A percentile compares a stretch with the other conserved stretches of the same genome.
phyloP scores from a whole-genome alignment of 371 early-diverging fungal genomes.

The Batkoa obscura region DNA sequence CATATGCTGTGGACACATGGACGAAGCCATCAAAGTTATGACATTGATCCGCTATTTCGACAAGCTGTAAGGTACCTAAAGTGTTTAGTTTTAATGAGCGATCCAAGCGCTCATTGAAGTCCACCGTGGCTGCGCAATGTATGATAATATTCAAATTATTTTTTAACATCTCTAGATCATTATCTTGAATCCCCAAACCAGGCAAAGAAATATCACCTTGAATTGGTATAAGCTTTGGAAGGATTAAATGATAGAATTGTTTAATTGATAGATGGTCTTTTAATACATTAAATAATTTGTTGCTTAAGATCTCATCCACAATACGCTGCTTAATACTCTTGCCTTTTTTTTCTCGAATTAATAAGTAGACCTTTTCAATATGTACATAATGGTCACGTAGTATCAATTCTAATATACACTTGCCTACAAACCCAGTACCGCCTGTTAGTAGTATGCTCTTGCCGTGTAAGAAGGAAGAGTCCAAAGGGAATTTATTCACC shows the following conservation, averaged over 20 bases:
- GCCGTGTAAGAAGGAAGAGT: constrained; percentile 15
- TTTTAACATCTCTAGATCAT: constrained; percentile 18
- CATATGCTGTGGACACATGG: constrained; percentile 28
- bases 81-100: constrained; percentile 21
- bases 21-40: constrained; percentile 21
- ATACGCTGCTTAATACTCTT: constrained; percentile 14
- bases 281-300: constrained; percentile 15
- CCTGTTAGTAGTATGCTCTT: constrained; percentile 28
- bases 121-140: constrained; percentile 33
- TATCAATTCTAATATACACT: constrained; percentile 31
- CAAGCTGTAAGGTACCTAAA: constrained; percentile 24
- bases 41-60: constrained; percentile 27
- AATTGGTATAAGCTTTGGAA: constrained; percentile 28
- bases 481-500: neutral
- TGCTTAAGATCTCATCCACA: constrained; percentile 10
- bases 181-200: constrained; percentile 22
- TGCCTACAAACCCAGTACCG: constrained; percentile 40
- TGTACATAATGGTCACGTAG: constrained; percentile 12
- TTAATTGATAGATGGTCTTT: constrained; percentile 9
- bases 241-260: constrained; percentile 11
- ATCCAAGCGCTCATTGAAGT: constrained; percentile 28
- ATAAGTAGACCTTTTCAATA: constrained; percentile 10
- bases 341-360: constrained; percentile 13
- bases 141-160: constrained; percentile 23
- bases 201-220: constrained; percentile 25